Percentiles rank a stretch among this genome's conserved stretches.
Evolutionary conservation across 1,284 basidiomycete genomes (phyloP).

Genomic region (Inonotus obliquus): DNA sequence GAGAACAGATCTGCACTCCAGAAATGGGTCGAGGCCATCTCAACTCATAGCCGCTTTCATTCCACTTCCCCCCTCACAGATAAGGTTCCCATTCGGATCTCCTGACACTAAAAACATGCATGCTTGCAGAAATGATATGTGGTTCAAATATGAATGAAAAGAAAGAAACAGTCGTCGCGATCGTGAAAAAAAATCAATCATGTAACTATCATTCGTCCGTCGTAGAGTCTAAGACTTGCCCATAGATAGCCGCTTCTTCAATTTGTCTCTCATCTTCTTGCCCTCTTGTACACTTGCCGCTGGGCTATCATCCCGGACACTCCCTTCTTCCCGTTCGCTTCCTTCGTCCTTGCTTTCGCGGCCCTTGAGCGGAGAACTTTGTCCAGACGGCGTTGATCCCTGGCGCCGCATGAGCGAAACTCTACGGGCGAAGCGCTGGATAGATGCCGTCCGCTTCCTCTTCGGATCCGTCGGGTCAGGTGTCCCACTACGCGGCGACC

Average conservation of each 20-base stretch:
- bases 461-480: slow-evolving; percentile 74
- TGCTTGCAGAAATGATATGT: not conserved
- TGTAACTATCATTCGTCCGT: not conserved
- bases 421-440: slow-evolving; percentile 69
- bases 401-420: slow-evolving; percentile 63
- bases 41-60: not conserved
- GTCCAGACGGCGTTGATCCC: slow-evolving; percentile 39
- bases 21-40: slow-evolving; percentile 1
- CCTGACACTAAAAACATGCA: not conserved
- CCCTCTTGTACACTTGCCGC: slow-evolving; percentile 38
- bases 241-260: slow-evolving; percentile 38
- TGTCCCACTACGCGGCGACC: slow-evolving; percentile 44
- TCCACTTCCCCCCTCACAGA: not conserved
- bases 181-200: slow-evolving; percentile 9
- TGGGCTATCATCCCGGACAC: slow-evolving; percentile 40
- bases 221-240: slow-evolving; percentile 23
- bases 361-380: slow-evolving; percentile 16
- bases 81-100: not conserved
- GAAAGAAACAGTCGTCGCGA: not conserved
- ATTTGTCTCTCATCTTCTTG: slow-evolving; percentile 32
- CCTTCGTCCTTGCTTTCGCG: slow-evolving; percentile 13
- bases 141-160: slow-evolving; percentile 4
- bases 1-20: slow-evolving; percentile 3
- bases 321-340: slow-evolving; percentile 27
- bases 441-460: slow-evolving; percentile 72